These are phyloP conservation scores for Sapria himalayana DNA, from an alignment of 345 rosid genomes.

Conservation along the genomic window DNA sequence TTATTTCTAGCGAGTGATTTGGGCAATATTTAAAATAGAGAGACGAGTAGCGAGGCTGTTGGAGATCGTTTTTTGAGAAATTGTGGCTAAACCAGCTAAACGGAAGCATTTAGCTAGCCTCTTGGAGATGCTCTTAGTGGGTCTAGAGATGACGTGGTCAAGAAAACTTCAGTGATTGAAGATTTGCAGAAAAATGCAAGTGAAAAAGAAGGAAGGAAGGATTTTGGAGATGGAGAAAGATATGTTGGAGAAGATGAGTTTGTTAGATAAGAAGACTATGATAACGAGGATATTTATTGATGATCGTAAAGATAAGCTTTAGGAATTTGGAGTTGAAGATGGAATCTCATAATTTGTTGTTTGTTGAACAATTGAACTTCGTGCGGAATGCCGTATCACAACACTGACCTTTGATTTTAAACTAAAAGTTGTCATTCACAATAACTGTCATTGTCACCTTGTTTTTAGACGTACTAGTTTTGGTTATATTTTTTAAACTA, in stretches of 20 bases:
- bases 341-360: slow-evolving; percentile 44
- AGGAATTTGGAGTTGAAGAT: slow-evolving; percentile 37
- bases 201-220: slow-evolving; percentile 44
- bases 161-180: slow-evolving; percentile 30
- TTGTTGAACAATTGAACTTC: slow-evolving; percentile 65
- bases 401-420: no score
- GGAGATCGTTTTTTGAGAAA: no score
- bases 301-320: slow-evolving; percentile 60
- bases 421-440: no score
- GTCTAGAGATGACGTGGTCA: slow-evolving; percentile 42
- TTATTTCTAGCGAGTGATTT: no score
- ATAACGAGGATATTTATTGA: slow-evolving; percentile 42
- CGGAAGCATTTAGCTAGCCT: no score
- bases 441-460: no score
- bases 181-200: slow-evolving; percentile 30
- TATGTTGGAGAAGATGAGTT: slow-evolving; percentile 23
- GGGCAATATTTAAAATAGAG: no score
- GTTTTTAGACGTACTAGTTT: no score
- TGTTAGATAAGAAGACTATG: slow-evolving; percentile 28
- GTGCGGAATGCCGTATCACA: no score
- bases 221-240: slow-evolving; percentile 28
- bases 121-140: slow-evolving; percentile 68
- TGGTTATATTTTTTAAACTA: no score
- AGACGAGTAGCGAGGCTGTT: no score
- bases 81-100: no score